Evolutionary conservation across 2,329 filamentous ascomycete genomes (phyloP).

Genomic region (Monosporascus sp.): DNA sequence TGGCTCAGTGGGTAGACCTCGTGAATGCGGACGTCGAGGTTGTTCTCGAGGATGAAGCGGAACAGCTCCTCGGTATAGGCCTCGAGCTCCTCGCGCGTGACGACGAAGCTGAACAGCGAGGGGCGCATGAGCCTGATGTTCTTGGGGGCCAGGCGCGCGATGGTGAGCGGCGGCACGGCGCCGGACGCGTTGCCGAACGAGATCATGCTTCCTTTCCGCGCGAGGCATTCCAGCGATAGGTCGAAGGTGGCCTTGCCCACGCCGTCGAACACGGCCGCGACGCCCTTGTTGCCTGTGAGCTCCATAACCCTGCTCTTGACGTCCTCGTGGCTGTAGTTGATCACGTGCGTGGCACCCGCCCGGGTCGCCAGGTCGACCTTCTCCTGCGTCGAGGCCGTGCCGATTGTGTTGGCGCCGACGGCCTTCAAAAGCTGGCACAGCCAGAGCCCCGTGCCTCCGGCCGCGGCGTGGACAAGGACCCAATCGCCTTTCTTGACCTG

Average conservation of each 20-base stretch:
- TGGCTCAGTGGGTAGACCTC: slow-evolving; percentile 72
- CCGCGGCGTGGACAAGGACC: slow-evolving; percentile 79
- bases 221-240: slow-evolving; percentile 65
- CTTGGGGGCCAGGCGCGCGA: slow-evolving; percentile 59
- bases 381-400: slow-evolving; percentile 66
- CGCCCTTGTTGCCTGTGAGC: slow-evolving; percentile 67
- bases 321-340: slow-evolving; percentile 62
- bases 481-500: slow-evolving; percentile 73
- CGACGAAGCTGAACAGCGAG: slow-evolving; percentile 64
- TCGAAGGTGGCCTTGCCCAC: slow-evolving; percentile 86
- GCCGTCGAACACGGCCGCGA: slow-evolving; percentile 76
- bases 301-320: slow-evolving; percentile 56
- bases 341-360: slow-evolving; percentile 64
- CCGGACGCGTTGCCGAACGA: slow-evolving; percentile 79
- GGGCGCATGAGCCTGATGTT: slow-evolving; percentile 75
- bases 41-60: slow-evolving; percentile 60
- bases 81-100: slow-evolving; percentile 64
- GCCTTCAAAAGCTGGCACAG: slow-evolving; percentile 68
- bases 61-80: slow-evolving; percentile 69
- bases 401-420: slow-evolving; percentile 73
- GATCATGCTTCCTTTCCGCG: slow-evolving; percentile 70
- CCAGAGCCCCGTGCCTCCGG: slow-evolving; percentile 73
- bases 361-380: slow-evolving; percentile 66
- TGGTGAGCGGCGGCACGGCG: slow-evolving; percentile 62
- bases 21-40: slow-evolving; percentile 69